phyloP scores from a whole-genome alignment of 768 basidiomycete species.

The Russula emetica region DNA sequence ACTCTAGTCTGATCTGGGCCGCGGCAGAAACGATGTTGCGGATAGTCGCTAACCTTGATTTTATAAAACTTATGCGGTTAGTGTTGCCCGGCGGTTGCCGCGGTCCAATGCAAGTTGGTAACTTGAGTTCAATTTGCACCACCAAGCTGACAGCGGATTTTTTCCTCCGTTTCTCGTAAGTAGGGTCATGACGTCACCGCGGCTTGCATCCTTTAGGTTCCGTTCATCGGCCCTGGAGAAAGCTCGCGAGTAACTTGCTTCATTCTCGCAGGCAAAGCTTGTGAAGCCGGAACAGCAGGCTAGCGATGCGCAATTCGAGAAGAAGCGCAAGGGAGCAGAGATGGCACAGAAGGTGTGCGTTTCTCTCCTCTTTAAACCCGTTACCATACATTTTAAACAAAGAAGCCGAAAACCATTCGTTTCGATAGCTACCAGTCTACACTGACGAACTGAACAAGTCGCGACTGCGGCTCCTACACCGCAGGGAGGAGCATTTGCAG shows the following conservation, averaged over 20 bases:
- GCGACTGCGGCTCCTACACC: slow-evolving; percentile 82
- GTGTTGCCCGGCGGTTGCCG: no score
- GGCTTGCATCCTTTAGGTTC: slow-evolving; percentile 46
- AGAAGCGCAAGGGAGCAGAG: slow-evolving; percentile 92
- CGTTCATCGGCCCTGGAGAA: slow-evolving; percentile 97
- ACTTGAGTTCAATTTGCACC: no score
- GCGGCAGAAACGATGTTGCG: no score
- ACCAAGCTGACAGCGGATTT: no score
- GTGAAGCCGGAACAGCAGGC: slow-evolving; percentile 94
- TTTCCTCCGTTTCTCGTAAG: slow-evolving; percentile 28
- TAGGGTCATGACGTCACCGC: slow-evolving; percentile 10
- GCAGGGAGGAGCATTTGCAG: slow-evolving; percentile 88
- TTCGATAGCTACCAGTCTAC: slow-evolving; percentile 81
- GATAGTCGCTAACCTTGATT: no score
- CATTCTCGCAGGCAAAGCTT: slow-evolving; percentile 72
- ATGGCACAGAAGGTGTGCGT: slow-evolving; percentile 93
- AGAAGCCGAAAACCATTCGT: not conserved
- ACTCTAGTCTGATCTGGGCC: no score
- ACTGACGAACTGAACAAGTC: slow-evolving; percentile 95
- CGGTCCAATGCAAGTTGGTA: no score
- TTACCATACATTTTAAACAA: not conserved
- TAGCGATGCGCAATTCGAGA: slow-evolving; percentile 91
- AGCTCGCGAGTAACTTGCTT: slow-evolving; percentile 61
- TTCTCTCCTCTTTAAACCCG: not conserved
- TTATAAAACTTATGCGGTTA: no score